These are phyloP conservation scores for Phalaenopsis hybrid DNA, from an alignment of 116 monocot genomes.

Conservation along the genomic window DNA sequence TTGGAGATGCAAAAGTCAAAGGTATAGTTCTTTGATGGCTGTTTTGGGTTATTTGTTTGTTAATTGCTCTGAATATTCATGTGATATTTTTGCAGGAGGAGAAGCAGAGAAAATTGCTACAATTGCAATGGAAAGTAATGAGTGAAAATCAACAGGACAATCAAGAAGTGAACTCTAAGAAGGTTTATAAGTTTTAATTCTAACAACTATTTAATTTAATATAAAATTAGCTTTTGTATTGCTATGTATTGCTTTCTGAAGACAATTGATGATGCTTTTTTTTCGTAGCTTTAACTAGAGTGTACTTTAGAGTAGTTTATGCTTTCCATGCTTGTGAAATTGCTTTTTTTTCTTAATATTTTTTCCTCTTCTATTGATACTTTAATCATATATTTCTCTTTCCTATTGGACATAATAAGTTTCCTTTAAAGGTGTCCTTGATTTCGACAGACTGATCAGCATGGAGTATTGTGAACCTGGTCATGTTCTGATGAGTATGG, in stretches of 20 bases:
- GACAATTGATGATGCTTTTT: background rate
- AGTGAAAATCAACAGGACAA: conserved; percentile 85
- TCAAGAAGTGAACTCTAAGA: conserved; percentile 80
- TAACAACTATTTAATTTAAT: background rate
- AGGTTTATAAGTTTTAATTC: conserved; percentile 33
- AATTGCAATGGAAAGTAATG: conserved; percentile 99
- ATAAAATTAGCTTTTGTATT: background rate
- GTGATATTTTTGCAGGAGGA: conserved; percentile 61
- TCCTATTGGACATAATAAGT: background rate
- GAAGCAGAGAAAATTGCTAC: conserved; percentile 73
- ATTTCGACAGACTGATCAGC: background rate
- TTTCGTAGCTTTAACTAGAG: background rate
- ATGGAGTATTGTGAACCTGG: background rate
- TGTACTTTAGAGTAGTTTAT: background rate
- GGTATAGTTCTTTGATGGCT: conserved; percentile 24
- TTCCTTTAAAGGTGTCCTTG: background rate
- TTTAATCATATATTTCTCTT: background rate
- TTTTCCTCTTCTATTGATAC: background rate
- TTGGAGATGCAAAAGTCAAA: conserved; percentile 79
- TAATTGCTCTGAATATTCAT: conserved; percentile 8
- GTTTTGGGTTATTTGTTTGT: background rate
- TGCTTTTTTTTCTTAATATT: background rate
- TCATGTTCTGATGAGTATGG: too few relatives aligned
- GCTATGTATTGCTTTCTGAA: background rate
- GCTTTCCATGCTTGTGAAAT: background rate